These are phyloP conservation scores for Neospermospora avenae DNA, from an alignment of 2,329 filamentous ascomycete species.

Conservation along the genomic window DNA sequence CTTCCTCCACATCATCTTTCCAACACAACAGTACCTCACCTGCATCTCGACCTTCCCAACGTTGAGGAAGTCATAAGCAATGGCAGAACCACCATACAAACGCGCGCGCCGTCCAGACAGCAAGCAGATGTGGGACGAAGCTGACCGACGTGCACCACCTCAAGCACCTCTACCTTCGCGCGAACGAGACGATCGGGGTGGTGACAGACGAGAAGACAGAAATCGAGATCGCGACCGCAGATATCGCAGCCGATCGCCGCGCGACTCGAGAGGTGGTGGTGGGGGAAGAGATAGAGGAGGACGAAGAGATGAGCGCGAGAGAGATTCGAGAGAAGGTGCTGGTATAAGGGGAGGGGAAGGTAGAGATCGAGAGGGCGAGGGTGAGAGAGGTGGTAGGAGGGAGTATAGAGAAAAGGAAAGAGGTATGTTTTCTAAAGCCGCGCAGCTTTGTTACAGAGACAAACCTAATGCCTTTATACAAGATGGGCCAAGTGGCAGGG, in stretches of 20 bases:
- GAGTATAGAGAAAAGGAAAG: conserved; percentile 19
- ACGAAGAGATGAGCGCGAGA: conserved; percentile 20
- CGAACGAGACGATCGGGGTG: conserved; percentile 28
- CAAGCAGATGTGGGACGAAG: conserved; percentile 59
- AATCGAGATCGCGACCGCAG: conserved; percentile 35
- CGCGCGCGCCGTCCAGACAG: conserved; percentile 51
- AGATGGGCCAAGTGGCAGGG: not conserved
- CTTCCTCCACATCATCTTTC: not conserved
- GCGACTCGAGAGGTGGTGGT: conserved; percentile 26
- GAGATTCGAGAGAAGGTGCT: conserved; percentile 26
- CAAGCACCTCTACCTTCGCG: conserved; percentile 29
- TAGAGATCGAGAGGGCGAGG: conserved; percentile 3
- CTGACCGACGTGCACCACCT: conserved; percentile 33
- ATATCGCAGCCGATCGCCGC: conserved; percentile 33
- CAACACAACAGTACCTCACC: not conserved
- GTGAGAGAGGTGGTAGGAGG: conserved; percentile 9
- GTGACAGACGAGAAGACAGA: conserved; percentile 37
- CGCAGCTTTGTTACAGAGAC: not conserved
- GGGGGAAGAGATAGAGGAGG: conserved; percentile 24
- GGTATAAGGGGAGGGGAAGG: conserved; percentile 10
- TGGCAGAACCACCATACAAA: conserved; percentile 52
- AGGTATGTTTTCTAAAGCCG: conserved; percentile 15
- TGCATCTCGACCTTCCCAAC: too few relatives aligned
- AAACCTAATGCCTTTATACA: not conserved
- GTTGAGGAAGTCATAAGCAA: conserved; percentile 27